Conservation (phyloP, 176 grass and related monocot genomes). For the Triticum monococcum region DNA sequence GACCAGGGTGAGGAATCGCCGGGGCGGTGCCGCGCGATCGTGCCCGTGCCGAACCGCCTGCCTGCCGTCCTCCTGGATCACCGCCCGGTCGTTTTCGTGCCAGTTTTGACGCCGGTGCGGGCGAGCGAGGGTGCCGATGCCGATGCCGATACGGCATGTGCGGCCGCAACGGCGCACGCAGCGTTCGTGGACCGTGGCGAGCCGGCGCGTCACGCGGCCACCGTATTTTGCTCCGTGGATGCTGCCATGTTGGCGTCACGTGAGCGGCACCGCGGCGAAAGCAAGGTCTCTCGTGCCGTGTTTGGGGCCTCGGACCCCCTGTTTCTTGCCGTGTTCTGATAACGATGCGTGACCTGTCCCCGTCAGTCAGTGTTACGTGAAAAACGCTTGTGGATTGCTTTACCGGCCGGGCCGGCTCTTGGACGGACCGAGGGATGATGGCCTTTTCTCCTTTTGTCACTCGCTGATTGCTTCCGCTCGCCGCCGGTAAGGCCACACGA, state of each 20-base stretch:
- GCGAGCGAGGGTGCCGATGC: neutral
- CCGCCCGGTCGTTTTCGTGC: slow-evolving; percentile 14
- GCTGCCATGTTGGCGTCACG: slow-evolving; percentile 24
- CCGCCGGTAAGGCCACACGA: neutral
- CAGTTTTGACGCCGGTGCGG: neutral
- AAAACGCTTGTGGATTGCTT: slow-evolving; percentile 4
- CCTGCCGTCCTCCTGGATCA: neutral
- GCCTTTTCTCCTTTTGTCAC: neutral
- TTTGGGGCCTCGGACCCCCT: neutral
- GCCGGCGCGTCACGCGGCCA: slow-evolving; percentile 12
- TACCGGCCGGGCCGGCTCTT: neutral
- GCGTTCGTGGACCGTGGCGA: slow-evolving; percentile 4
- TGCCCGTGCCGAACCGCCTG: neutral
- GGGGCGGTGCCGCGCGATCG: slow-evolving; percentile 1
- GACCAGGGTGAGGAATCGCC: neutral
- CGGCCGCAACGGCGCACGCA: slow-evolving; percentile 4
- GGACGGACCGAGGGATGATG: neutral
- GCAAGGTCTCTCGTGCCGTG: slow-evolving; percentile 13
- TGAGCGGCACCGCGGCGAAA: slow-evolving; percentile 5
- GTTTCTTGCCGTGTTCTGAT: slow-evolving; percentile 24
- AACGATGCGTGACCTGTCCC: slow-evolving; percentile 20
- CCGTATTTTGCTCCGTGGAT: neutral
- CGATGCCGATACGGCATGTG: slow-evolving; percentile 28
- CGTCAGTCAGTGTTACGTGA: neutral
- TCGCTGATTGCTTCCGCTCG: neutral